Conservation (phyloP, 1,139 yeast species). For the Sugiyamaella neomexicana region DNA sequence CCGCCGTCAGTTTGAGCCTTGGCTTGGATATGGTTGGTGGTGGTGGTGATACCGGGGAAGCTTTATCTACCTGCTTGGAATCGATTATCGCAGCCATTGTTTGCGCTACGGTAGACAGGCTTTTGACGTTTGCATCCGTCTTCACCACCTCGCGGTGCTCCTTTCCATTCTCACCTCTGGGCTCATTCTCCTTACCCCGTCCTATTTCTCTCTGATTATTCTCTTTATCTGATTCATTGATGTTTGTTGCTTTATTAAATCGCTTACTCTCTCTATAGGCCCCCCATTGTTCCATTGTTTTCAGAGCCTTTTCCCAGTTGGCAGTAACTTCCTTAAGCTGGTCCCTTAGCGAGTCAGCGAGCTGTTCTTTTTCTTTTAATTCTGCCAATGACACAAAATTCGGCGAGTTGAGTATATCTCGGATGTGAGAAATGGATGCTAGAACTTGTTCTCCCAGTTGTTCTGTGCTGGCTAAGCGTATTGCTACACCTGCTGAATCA, state of each 20-base stretch:
- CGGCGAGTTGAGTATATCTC: conserved; percentile 28
- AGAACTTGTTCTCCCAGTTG: conserved; percentile 27
- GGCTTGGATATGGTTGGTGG: neutral
- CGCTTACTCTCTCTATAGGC: conserved; percentile 24
- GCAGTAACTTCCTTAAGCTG: conserved; percentile 33
- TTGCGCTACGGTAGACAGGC: neutral
- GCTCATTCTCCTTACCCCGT: neutral
- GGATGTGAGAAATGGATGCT: conserved; percentile 25
- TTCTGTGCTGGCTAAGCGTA: conserved; percentile 25
- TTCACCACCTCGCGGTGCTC: neutral
- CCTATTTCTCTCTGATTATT: neutral
- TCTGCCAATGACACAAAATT: conserved; percentile 32
- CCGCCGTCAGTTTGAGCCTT: neutral
- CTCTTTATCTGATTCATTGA: neutral
- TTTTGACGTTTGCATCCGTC: neutral
- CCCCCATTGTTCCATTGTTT: conserved; percentile 39
- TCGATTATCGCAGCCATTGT: neutral
- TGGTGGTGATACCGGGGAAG: neutral
- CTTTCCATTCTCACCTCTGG: neutral
- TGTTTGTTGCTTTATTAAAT: conserved; percentile 7
- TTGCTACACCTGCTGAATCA: conserved; percentile 27
- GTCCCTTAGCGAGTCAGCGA: conserved; percentile 26
- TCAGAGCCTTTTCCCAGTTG: conserved; percentile 35
- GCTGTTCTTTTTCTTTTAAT: conserved; percentile 28
- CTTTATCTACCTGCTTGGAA: neutral